Base-by-base conservation (phyloP, 2,329 filamentous ascomycete species). In the Neurospora crassa region DNA sequence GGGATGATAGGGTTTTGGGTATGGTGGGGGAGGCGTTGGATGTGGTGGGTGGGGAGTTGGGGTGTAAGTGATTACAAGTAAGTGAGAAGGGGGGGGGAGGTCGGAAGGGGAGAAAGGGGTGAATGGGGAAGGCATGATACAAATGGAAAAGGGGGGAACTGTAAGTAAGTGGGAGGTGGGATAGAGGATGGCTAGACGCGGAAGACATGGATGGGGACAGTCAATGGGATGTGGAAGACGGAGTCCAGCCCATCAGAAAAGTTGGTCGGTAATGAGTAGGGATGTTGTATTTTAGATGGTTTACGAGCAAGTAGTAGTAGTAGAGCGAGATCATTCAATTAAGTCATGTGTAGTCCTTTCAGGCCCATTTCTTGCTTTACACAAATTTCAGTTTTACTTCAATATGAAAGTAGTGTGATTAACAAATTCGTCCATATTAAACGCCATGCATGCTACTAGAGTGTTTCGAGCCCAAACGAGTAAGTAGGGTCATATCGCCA, bases 1-100 rank as follows among this genome's bases (percentile, higher is more conserved):
- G 88, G 3, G 91, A 94, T 77, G 85, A 84, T 47, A 85, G 88
- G 76, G 84, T 92, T 6, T 78, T 88, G 73, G 81, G 81, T 47
- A 81, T 90, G 73, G 79, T 92, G 11, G 84, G 86, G 11, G 85
- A 86, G 76, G 88, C 89, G 14, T 79, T 93, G 73, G 86, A 89
- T 69, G 87, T 87, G 40, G 85, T 92, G 37, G 89, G 90, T 0
- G 81, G 80, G 40, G 88, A 90, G 78, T 88, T 74, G 83, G 84
- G n/a, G 72, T 81, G 40, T 74, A 67, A 53, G 24, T 29, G 47
- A 29, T 29, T 3, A 29, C 2, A 2, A 34, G 20, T n/a, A 43
- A 11, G 14, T 10, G 68, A 24, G 40, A 40, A 40, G 40, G 40
- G 10, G 40, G 40, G 11, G 11, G 37, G 37, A 11, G 37, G 11